Percentiles rank a stretch among this genome's conserved stretches.
Conservation (phyloP, 148 eudicot species). For the Rhododendron ovatum region DNA sequence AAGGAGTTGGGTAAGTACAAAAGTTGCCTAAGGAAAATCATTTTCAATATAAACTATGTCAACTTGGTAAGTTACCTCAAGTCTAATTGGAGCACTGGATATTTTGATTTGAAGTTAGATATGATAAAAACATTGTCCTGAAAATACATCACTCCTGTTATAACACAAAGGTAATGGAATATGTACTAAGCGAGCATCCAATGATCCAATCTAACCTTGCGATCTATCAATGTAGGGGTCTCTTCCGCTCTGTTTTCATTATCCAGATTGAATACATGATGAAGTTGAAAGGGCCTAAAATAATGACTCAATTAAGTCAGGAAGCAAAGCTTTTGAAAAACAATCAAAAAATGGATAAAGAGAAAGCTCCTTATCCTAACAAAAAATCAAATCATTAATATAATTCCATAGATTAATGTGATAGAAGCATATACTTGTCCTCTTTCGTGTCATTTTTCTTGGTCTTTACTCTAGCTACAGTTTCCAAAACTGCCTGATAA, state of each 20-base stretch:
- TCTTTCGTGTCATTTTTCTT: slow-evolving; percentile 96
- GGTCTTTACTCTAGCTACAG: slow-evolving; percentile 90
- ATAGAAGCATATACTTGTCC: slow-evolving; percentile 52
- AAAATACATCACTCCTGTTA: slow-evolving; percentile 15
- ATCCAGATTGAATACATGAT: slow-evolving; percentile 80
- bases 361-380: background rate
- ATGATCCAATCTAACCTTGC: slow-evolving; percentile 51
- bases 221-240: slow-evolving; percentile 75
- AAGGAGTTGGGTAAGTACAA: slow-evolving; percentile 3
- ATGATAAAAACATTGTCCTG: slow-evolving; percentile 91
- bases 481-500: slow-evolving; percentile 81
- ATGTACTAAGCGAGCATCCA: background rate
- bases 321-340: background rate
- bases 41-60: background rate
- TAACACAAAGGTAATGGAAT: background rate
- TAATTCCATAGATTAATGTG: background rate
- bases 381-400: background rate
- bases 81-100: slow-evolving; percentile 83
- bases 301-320: slow-evolving; percentile 2
- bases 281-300: slow-evolving; percentile 71
- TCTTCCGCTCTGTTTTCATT: slow-evolving; percentile 80
- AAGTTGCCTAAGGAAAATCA: background rate
- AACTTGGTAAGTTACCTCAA: slow-evolving; percentile 41
- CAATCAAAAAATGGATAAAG: background rate
- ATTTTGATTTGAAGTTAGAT: slow-evolving; percentile 86